Conservation (phyloP, 2,329 filamentous ascomycete genomes). For the Cytospora chrysosperma region DNA sequence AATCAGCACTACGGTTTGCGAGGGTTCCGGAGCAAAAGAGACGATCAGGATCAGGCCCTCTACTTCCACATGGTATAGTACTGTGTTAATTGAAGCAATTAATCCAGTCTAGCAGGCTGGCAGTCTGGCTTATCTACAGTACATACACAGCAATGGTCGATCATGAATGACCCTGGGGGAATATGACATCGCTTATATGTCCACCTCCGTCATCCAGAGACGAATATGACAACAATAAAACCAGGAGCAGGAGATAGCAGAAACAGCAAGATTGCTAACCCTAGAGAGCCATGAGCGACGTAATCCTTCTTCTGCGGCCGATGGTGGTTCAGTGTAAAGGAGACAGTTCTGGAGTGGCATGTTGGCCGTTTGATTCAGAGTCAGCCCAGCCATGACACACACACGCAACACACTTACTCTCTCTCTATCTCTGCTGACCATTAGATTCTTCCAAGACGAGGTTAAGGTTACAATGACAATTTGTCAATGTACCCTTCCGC, state of each 20-base stretch:
- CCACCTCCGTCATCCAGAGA: not conserved
- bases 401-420: not conserved
- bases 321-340: not conserved
- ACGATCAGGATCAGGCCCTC: not conserved
- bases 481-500: not conserved
- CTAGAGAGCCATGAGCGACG: too few relatives aligned
- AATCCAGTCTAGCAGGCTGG: too few relatives aligned
- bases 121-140: not conserved
- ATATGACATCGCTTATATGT: conserved; percentile 4
- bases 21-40: not conserved
- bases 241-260: not conserved
- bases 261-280: too few relatives aligned
- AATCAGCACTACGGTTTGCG: conserved; percentile 4
- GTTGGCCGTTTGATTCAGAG: not conserved
- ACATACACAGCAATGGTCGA: too few relatives aligned
- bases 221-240: not conserved
- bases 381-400: not conserved
- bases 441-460: not conserved
- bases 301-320: too few relatives aligned
- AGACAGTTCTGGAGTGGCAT: not conserved
- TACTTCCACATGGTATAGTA: too few relatives aligned
- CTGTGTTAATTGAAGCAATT: not conserved
- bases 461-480: too few relatives aligned
- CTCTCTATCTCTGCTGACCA: not conserved
- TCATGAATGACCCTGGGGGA: not conserved